Percentiles rank a stretch among this genome's conserved stretches.
These are phyloP conservation scores for Termitomyces bulborhizus DNA, from an alignment of 768 basidiomycete species.

Conservation along the genomic window DNA sequence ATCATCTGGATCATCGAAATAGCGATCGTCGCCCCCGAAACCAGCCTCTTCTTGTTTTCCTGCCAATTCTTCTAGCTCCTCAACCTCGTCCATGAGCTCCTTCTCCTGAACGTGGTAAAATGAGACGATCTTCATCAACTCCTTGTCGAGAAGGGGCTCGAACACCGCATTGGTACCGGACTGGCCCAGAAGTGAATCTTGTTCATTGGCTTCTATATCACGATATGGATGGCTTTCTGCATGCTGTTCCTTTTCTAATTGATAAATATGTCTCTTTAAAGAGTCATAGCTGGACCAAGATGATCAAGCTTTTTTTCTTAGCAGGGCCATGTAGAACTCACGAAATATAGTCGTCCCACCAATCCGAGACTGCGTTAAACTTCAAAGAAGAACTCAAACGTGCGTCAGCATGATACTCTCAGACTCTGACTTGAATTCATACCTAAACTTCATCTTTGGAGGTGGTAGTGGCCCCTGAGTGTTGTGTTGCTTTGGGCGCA, in stretches of 20 bases:
- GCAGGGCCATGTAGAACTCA: slow-evolving; percentile 30
- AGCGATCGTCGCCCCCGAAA: slow-evolving; percentile 40
- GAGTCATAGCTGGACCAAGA: slow-evolving; percentile 60
- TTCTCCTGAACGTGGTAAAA: slow-evolving; percentile 80
- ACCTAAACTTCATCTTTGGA: slow-evolving; percentile 60
- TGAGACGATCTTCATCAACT: slow-evolving; percentile 69
- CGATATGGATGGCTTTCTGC: slow-evolving; percentile 29
- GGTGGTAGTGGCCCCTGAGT: slow-evolving; percentile 15
- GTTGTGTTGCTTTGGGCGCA: slow-evolving; percentile 17
- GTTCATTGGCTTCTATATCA: slow-evolving; percentile 67
- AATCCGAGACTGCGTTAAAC: slow-evolving; percentile 87
- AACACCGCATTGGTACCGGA: slow-evolving; percentile 55
- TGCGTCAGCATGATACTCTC: neutral
- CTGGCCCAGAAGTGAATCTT: slow-evolving; percentile 44
- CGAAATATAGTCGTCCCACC: slow-evolving; percentile 92
- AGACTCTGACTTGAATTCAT: neutral
- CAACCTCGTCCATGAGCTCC: slow-evolving; percentile 59
- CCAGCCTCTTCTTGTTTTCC: slow-evolving; percentile 56
- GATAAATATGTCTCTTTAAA: slow-evolving; percentile 81
- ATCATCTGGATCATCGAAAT: slow-evolving; percentile 53
- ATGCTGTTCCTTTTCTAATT: slow-evolving; percentile 73
- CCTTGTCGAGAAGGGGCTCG: slow-evolving; percentile 68
- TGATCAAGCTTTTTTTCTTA: neutral
- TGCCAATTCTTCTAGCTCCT: slow-evolving; percentile 52
- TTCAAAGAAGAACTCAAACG: slow-evolving; percentile 67